Evolutionary conservation across 1,139 yeast species (phyloP).

Genomic region (Blastobotrys malaysiensis): DNA sequence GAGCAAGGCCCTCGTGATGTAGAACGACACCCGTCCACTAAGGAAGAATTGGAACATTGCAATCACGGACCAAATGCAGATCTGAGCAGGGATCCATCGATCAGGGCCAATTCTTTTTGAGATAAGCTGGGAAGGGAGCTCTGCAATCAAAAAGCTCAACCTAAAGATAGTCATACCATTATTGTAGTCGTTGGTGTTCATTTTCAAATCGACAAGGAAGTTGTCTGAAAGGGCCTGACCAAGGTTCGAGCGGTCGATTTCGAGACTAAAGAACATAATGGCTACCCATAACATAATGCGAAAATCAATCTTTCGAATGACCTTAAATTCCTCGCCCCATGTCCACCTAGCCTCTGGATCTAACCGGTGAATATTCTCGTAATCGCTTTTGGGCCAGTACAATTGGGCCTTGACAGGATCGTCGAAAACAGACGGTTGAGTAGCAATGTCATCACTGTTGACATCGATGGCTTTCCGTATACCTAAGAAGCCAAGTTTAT

Average conservation of each 20-base stretch:
- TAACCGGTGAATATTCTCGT: conserved; percentile 43
- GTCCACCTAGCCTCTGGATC: conserved; percentile 49
- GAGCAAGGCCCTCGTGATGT: conserved; percentile 41
- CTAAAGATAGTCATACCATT: conserved; percentile 43
- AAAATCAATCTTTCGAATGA: conserved; percentile 42
- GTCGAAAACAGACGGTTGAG: background rate
- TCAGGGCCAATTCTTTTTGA: conserved; percentile 52
- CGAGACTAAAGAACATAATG: conserved; percentile 46
- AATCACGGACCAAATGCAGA: conserved; percentile 47
- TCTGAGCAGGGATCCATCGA: conserved; percentile 49
- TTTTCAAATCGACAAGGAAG: conserved; percentile 40
- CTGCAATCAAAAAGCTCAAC: conserved; percentile 43
- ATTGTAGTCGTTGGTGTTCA: conserved; percentile 48
- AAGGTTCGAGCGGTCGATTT: conserved; percentile 49
- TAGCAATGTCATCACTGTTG: background rate
- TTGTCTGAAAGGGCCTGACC: conserved; percentile 48
- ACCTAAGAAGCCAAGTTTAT: background rate
- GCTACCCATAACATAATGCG: conserved; percentile 44
- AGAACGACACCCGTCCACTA: conserved; percentile 36
- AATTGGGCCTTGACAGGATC: background rate
- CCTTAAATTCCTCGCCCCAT: conserved; percentile 39
- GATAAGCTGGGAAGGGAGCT: conserved; percentile 50
- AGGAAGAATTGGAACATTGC: conserved; percentile 43
- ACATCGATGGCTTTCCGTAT: background rate
- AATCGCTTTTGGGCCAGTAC: conserved; percentile 17